Evolutionary conservation across 2,329 filamentous ascomycete species (phyloP), one percentile per base, ranked within the genome.

Genomic region (Huntiella savannae): DNA sequence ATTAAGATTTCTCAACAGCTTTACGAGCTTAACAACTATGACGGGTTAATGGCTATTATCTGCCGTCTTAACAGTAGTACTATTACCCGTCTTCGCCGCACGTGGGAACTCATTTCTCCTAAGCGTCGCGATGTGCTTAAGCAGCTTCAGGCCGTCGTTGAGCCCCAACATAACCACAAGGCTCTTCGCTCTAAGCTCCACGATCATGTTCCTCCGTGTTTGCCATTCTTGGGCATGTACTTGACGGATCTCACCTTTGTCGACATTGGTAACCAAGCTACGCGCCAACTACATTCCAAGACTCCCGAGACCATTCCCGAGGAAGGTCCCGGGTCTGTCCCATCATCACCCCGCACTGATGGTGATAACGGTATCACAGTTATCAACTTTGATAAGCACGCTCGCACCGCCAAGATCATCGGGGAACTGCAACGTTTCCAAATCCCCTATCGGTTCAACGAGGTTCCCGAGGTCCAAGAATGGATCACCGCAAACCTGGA

Each of bases 311-410:
- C 15, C 15, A 33, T 28, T 17, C 38, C 13, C 32, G 17, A 28
- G 8, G 58, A 66, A 3, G 62, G 62, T 17, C 54, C 54, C 16
- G 68, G 5, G 66, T 82, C n/a, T 71, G 77, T 28, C 70, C 75
- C 34, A 62, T 63, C 4, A 58, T 66, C 5, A 60, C 62, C 22
- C 53, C 54, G 16, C 58, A 69, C 58, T 65, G 68, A 5, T 65
- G 71, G 77, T 17, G 71, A 75, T 33, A 70, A 77, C 11, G 73
- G 76, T 19, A 71, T 84, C 55, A 76, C 77, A 0, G 83, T 96
- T 32, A 85, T 98, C 69, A 98, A 98, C 63, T 96, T 95, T 56
- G 88, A 96, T 68, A 96, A 96, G 64, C 86, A 96, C 59, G 82
- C 78, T 55, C 84, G 86, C 54, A 96, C 87, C 2, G 87, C 88